Conservation (phyloP, 2,329 filamentous ascomycete species). For the Monilinia vaccinii-corymbosi region DNA sequence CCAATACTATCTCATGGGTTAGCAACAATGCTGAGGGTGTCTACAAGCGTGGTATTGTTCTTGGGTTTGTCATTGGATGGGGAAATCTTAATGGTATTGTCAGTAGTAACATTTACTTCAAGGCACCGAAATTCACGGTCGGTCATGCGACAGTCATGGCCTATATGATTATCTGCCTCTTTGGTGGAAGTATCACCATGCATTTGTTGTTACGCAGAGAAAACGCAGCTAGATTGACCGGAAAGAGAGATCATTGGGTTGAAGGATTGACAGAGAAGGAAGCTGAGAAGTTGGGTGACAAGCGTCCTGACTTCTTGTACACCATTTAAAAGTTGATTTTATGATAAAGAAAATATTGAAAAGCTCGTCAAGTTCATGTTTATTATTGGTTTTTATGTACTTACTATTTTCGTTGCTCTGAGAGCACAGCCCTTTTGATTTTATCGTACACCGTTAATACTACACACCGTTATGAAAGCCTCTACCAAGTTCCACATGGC, state of each 20-base stretch:
- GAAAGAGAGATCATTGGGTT: slow-evolving; percentile 52
- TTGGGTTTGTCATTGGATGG: slow-evolving; percentile 85
- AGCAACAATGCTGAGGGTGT: slow-evolving; percentile 83
- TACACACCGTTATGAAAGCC: neutral
- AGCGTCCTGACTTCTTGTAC: slow-evolving; percentile 61
- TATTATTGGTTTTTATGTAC: neutral
- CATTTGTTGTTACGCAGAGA: slow-evolving; percentile 52
- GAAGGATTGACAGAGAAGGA: slow-evolving; percentile 54
- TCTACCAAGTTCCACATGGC: neutral
- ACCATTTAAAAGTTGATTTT: slow-evolving; percentile 36
- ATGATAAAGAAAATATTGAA: neutral
- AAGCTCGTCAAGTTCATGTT: no score
- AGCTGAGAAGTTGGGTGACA: slow-evolving; percentile 59
- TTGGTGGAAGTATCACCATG: slow-evolving; percentile 62
- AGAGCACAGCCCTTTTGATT: neutral
- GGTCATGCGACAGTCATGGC: slow-evolving; percentile 69
- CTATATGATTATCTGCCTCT: slow-evolving; percentile 60
- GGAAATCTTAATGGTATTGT: slow-evolving; percentile 70
- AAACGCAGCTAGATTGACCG: slow-evolving; percentile 56
- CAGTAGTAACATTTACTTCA: slow-evolving; percentile 57
- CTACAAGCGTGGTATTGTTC: slow-evolving; percentile 78
- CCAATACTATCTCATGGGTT: slow-evolving; percentile 80
- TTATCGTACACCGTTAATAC: neutral
- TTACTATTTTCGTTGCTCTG: neutral
- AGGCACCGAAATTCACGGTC: slow-evolving; percentile 45